Conservation (phyloP, 2,329 filamentous ascomycete species). For the Fusarium drepaniforme region DNA sequence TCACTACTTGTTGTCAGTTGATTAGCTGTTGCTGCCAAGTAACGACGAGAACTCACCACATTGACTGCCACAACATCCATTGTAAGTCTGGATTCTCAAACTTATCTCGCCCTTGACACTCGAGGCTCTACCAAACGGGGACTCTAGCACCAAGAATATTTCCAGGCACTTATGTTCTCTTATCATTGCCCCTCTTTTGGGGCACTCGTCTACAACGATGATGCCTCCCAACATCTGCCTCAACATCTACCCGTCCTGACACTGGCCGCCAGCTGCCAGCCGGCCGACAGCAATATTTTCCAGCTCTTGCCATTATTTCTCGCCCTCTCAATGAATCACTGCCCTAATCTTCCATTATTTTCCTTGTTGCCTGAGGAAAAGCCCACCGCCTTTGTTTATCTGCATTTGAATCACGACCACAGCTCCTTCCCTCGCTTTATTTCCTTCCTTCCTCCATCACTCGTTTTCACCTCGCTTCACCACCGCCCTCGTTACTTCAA, state of each 20-base stretch:
- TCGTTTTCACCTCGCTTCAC: slow-evolving; percentile 17
- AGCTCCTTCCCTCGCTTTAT: slow-evolving; percentile 9
- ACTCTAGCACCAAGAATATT: background rate
- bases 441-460: slow-evolving; percentile 26
- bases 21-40: slow-evolving; percentile 10
- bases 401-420: slow-evolving; percentile 20
- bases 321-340: slow-evolving; percentile 33
- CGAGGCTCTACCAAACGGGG: background rate
- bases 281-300: slow-evolving; percentile 20
- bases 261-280: slow-evolving; percentile 23
- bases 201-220: background rate
- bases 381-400: slow-evolving; percentile 19
- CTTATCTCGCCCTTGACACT: background rate
- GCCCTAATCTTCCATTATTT: slow-evolving; percentile 1
- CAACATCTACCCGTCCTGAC: slow-evolving; percentile 18
- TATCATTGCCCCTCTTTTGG: background rate
- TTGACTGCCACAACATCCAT: background rate
- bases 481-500: slow-evolving; percentile 25
- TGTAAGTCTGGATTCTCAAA: slow-evolving; percentile 15
- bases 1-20: background rate
- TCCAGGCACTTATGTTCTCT: too few species aligned
- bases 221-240: background rate
- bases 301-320: slow-evolving; percentile 5
- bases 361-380: background rate
- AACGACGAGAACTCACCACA: background rate